A percentile compares a stretch with the other conserved stretches of the same genome.
Evolutionary conservation across 2,329 filamentous ascomycete species (phyloP).

Genomic region (Escovopsis weberi): DNA sequence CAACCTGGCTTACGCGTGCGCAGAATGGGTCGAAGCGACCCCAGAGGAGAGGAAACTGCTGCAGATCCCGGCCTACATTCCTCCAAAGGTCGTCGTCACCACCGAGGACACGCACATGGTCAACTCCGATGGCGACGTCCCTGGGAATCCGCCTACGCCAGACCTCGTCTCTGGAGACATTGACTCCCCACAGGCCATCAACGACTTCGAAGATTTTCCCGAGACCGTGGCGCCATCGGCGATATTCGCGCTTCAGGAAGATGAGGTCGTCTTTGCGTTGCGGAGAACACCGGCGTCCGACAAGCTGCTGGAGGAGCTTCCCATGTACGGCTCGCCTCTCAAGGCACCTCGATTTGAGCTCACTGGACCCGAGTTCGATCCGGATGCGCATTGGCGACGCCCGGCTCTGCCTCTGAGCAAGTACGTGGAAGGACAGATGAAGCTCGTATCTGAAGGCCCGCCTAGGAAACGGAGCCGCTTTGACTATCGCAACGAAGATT

Average conservation of each 20-base stretch:
- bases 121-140: slow-evolving; percentile 18
- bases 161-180: slow-evolving; percentile 53
- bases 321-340: slow-evolving; percentile 57
- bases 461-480: slow-evolving; percentile 71
- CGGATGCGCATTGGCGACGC: slow-evolving; percentile 58
- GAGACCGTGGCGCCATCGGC: slow-evolving; percentile 54
- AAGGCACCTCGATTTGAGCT: slow-evolving; percentile 44
- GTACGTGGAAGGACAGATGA: slow-evolving; percentile 69
- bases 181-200: slow-evolving; percentile 35
- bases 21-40: slow-evolving; percentile 59
- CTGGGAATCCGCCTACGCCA: slow-evolving; percentile 42
- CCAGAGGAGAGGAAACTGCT: slow-evolving; percentile 49
- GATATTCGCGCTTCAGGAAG: slow-evolving; percentile 68
- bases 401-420: slow-evolving; percentile 77
- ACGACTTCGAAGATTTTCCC: slow-evolving; percentile 26
- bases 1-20: slow-evolving; percentile 69
- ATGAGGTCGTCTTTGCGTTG: slow-evolving; percentile 69
- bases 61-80: slow-evolving; percentile 48
- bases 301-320: slow-evolving; percentile 64
- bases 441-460: slow-evolving; percentile 49
- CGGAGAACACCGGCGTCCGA: slow-evolving; percentile 61
- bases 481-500: slow-evolving; percentile 61
- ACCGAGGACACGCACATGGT: slow-evolving; percentile 18
- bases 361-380: slow-evolving; percentile 42
- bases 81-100: slow-evolving; percentile 21